Conservation (phyloP, 1,284 basidiomycete species). For the Xerocomus nothofagi region DNA sequence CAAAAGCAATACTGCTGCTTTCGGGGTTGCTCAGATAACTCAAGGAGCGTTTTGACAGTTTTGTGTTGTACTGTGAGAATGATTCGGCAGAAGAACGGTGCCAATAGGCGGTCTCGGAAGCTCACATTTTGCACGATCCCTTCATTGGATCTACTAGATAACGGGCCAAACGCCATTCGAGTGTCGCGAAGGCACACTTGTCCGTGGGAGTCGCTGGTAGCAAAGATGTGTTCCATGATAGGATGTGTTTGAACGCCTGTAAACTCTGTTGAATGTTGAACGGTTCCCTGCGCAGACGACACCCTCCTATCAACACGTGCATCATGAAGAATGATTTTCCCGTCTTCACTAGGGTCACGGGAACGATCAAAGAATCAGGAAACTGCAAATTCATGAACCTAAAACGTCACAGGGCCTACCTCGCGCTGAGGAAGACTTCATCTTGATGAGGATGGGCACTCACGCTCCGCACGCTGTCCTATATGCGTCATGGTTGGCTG, state of each 20-base stretch:
- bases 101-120: conserved; percentile 2
- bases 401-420: conserved; percentile 41
- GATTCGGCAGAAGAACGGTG: conserved; percentile 13
- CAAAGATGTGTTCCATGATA: conserved; percentile 61
- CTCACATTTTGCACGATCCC: conserved; percentile 57
- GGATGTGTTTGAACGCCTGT: conserved; percentile 67
- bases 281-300: conserved; percentile 45
- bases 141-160: conserved; percentile 40
- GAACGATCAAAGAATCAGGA: conserved; percentile 18
- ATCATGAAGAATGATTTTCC: conserved; percentile 62
- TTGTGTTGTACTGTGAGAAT: conserved; percentile 59
- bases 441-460: conserved; percentile 65
- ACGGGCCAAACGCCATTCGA: conserved; percentile 72
- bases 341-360: conserved; percentile 56
- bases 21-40: conserved; percentile 56
- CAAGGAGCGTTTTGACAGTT: conserved; percentile 46
- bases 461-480: conserved; percentile 66
- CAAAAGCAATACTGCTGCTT: conserved; percentile 63
- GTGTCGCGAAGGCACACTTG: conserved; percentile 65
- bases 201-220: conserved; percentile 58
- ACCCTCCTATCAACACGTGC: conserved; percentile 37
- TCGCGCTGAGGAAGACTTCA: conserved; percentile 63
- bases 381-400: conserved; percentile 32
- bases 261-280: conserved; percentile 55
- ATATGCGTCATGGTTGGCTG: conserved; percentile 11